These are phyloP conservation scores for Tetrahymena borealis DNA, from an alignment of 73 alveolate genomes.

Conservation along the genomic window DNA sequence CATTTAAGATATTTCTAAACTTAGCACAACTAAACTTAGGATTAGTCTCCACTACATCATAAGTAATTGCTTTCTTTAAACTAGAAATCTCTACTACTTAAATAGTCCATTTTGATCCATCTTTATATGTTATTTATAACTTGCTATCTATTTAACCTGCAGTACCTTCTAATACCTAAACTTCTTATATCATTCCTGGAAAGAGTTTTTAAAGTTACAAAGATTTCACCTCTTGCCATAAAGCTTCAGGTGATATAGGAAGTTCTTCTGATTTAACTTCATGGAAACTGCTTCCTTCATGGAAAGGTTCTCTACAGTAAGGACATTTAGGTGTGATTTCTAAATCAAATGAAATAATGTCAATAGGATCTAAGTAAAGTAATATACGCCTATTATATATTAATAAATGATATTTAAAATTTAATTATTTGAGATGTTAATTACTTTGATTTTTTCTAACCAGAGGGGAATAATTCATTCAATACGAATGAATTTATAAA, in stretches of 20 bases:
- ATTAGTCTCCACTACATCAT: neutral
- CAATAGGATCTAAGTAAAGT: slow-evolving; percentile 21
- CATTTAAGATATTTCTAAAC: neutral
- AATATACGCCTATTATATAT: neutral
- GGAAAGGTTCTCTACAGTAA: neutral
- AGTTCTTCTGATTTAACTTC: neutral
- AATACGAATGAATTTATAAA: slow-evolving; percentile 42
- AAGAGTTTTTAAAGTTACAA: neutral
- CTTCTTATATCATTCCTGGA: neutral
- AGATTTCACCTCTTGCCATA: neutral
- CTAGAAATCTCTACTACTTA: neutral
- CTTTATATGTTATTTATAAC: neutral
- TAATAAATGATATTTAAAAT: neutral
- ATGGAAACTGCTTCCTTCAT: neutral
- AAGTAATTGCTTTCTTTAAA: neutral
- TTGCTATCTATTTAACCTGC: neutral
- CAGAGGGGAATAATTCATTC: slow-evolving; percentile 4
- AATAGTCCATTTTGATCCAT: neutral
- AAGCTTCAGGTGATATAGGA: neutral
- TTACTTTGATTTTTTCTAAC: slow-evolving; percentile 1
- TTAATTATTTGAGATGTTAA: neutral
- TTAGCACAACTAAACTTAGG: neutral
- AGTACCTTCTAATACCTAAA: neutral
- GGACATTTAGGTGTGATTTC: slow-evolving; percentile 4
- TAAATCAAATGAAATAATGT: slow-evolving; percentile 10